phyloP scores from a whole-genome alignment of 129 eudicot genomes.

The Artemisia annua region DNA sequence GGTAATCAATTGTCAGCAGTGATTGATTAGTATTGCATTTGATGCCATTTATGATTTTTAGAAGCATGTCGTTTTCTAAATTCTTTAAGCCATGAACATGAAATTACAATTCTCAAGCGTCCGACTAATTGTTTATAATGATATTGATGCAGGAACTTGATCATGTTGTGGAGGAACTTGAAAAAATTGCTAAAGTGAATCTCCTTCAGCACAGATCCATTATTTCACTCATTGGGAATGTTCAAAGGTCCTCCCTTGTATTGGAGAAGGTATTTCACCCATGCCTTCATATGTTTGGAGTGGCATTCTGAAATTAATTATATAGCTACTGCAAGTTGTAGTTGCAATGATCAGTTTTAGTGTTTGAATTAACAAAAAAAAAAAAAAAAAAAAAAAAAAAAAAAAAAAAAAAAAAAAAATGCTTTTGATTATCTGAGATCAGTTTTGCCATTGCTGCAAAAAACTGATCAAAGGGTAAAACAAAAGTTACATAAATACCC shows the following conservation, averaged over 20 bases:
- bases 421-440: neutral
- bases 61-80: neutral
- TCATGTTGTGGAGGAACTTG: constrained; percentile 86
- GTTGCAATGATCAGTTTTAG: neutral
- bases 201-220: constrained; percentile 81
- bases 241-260: constrained; percentile 85
- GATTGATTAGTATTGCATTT: neutral
- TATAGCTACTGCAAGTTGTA: no score
- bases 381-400: no score
- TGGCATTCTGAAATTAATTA: neutral
- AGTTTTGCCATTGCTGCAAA: neutral
- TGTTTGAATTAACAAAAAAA: neutral
- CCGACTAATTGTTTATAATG: no score
- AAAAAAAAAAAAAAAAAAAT: no score
- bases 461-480: neutral
- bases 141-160: constrained; percentile 73
- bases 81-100: neutral
- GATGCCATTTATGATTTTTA: neutral
- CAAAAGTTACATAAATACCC: neutral
- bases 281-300: neutral
- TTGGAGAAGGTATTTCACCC: constrained; percentile 60
- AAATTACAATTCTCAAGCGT: neutral
- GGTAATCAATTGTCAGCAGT: neutral
- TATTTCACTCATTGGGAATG: constrained; percentile 93
- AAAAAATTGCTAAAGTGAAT: constrained; percentile 83